Evolutionary conservation across 2,329 filamentous ascomycete species (phyloP).

Genomic region (Penicillium expansum): DNA sequence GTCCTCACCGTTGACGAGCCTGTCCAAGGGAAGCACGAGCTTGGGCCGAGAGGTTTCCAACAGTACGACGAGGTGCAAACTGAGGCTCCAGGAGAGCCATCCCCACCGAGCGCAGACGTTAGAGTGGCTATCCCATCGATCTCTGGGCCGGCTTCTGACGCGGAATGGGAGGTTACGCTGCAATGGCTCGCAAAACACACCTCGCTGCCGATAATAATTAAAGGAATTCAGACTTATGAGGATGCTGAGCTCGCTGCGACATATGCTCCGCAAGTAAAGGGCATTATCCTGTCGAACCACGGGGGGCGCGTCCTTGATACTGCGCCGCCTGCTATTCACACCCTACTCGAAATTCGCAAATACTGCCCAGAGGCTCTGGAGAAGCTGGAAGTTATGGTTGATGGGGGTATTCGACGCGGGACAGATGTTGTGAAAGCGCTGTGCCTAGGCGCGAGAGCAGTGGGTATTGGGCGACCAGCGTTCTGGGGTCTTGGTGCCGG

Average conservation of each 20-base stretch:
- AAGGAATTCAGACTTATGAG: neutral
- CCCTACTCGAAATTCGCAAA: constrained; percentile 49
- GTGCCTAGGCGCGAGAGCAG: constrained; percentile 50
- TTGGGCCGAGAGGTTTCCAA: neutral
- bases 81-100: neutral
- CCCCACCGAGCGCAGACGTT: neutral
- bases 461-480: constrained; percentile 43
- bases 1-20: neutral
- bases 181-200: neutral
- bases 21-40: neutral
- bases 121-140: neutral
- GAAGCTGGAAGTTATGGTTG: constrained; percentile 49
- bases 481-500: neutral
- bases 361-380: constrained; percentile 46
- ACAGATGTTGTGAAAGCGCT: constrained; percentile 53
- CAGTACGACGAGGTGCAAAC: neutral
- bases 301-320: constrained; percentile 53
- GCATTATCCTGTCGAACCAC: constrained; percentile 48
- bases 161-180: neutral
- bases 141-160: neutral
- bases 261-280: constrained; percentile 43
- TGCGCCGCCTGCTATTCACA: constrained; percentile 44
- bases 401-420: constrained; percentile 51
- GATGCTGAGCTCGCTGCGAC: neutral
- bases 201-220: neutral